Percentiles rank a stretch among this genome's conserved stretches.
phyloP scores from a whole-genome alignment of 202 grass and related monocot genomes.

The Brachypodium distachyon region DNA sequence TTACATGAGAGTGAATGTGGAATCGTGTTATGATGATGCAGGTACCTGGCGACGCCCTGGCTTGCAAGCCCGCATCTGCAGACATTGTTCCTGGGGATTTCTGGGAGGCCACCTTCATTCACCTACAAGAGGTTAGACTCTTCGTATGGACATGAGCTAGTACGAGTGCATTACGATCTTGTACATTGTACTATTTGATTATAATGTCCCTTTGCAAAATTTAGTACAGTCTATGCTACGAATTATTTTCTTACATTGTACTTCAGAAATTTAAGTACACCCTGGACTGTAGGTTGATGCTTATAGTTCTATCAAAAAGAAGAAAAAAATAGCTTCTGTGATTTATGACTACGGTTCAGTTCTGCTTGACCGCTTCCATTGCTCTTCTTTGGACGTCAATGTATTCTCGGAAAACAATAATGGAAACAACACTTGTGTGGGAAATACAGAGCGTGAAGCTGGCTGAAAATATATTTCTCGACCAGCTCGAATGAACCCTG shows the following conservation, averaged over 20 bases:
- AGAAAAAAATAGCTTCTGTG: neutral
- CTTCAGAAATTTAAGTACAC: neutral
- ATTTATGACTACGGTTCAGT: neutral
- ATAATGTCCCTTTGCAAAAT: neutral
- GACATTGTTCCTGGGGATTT: conserved; percentile 77
- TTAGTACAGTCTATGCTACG: neutral
- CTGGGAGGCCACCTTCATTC: conserved; percentile 50
- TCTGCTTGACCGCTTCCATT: neutral
- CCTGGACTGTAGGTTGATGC: neutral
- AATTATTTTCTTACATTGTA: neutral
- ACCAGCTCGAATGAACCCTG: neutral
- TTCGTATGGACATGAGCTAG: neutral
- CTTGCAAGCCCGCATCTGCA: conserved; percentile 81
- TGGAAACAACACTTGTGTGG: neutral
- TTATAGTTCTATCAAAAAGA: neutral
- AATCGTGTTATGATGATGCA: conserved; percentile 4
- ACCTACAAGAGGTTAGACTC: conserved; percentile 61
- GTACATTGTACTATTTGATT: neutral
- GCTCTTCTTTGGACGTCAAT: neutral
- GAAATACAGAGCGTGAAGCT: neutral
- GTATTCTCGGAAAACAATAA: neutral
- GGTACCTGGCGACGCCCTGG: conserved; percentile 77
- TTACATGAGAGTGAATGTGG: neutral
- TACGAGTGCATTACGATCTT: neutral
- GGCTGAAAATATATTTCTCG: neutral